These are phyloP conservation scores for Penicillium sp. DNA, from an alignment of 2,329 filamentous ascomycete species.

Conservation along the genomic window DNA sequence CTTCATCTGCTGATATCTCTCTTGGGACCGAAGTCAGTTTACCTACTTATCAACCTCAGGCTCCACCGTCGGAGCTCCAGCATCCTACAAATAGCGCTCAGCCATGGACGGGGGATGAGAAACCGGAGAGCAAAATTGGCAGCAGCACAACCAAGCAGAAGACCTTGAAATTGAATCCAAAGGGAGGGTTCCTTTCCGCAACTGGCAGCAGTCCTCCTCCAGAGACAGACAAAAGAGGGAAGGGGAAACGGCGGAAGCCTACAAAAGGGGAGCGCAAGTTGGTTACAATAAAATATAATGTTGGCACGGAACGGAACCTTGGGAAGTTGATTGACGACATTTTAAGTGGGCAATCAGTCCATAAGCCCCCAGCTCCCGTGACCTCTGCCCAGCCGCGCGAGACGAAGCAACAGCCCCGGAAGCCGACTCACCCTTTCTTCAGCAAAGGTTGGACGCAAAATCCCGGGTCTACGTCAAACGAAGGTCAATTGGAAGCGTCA, in stretches of 20 bases:
- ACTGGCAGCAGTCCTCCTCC: slow-evolving; percentile 25
- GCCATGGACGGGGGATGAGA: neutral
- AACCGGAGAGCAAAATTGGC: neutral
- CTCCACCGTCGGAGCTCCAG: slow-evolving; percentile 4
- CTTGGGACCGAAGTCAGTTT: neutral
- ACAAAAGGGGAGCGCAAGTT: slow-evolving; percentile 35
- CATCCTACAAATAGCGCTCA: neutral
- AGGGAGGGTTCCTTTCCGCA: slow-evolving; percentile 45
- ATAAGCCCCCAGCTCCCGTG: slow-evolving; percentile 22
- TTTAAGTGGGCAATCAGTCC: slow-evolving; percentile 42
- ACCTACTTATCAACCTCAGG: neutral
- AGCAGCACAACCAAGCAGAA: slow-evolving; percentile 49
- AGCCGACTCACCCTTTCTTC: slow-evolving; percentile 67
- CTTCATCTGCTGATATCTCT: neutral
- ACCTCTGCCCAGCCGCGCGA: slow-evolving; percentile 1
- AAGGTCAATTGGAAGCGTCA: neutral
- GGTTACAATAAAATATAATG: slow-evolving; percentile 59
- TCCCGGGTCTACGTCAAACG: neutral
- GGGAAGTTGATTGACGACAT: slow-evolving; percentile 64
- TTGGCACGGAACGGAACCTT: slow-evolving; percentile 47
- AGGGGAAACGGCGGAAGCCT: slow-evolving; percentile 36
- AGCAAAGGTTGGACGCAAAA: slow-evolving; percentile 49
- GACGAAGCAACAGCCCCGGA: slow-evolving; percentile 34
- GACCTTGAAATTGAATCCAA: slow-evolving; percentile 40
- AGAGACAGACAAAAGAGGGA: slow-evolving; percentile 16